Evolutionary conservation across 2,329 filamentous ascomycete genomes (phyloP).

Genomic region (Trichoderma sp.): DNA sequence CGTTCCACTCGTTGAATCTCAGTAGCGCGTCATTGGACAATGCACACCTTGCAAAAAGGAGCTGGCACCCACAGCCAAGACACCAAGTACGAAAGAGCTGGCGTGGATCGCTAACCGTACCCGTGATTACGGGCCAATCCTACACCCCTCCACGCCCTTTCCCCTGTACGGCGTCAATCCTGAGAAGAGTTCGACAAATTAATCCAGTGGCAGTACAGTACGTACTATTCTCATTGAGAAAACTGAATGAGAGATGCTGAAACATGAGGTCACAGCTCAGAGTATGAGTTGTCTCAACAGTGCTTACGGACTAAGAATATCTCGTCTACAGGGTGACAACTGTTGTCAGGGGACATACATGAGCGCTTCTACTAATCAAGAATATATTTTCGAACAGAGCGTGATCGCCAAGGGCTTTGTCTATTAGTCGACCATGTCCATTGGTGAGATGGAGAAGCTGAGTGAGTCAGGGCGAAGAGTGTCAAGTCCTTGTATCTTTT

Average conservation of each 20-base stretch:
- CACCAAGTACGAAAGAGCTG: conserved; percentile 1
- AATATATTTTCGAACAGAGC: neutral
- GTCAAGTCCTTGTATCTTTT: neutral
- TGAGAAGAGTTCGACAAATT: neutral
- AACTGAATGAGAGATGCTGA: neutral
- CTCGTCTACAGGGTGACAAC: neutral
- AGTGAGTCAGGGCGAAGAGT: neutral
- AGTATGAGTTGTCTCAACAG: neutral
- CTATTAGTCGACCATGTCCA: neutral
- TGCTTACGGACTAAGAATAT: neutral
- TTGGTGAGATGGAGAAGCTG: neutral
- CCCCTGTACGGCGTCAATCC: neutral
- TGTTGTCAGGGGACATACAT: neutral
- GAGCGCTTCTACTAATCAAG: neutral
- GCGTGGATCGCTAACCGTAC: conserved; percentile 19
- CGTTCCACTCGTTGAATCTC: neutral
- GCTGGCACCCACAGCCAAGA: conserved; percentile 8
- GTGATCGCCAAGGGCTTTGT: neutral
- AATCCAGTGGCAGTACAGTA: neutral
- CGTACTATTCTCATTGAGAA: neutral
- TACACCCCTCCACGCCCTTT: neutral
- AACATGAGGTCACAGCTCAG: neutral
- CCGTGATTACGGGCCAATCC: neutral
- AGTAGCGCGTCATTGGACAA: conserved; percentile 6
- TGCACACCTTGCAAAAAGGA: conserved; percentile 8